Conservation (phyloP, 176 grass and related monocot genomes). For the Alloteropsis semialata region DNA sequence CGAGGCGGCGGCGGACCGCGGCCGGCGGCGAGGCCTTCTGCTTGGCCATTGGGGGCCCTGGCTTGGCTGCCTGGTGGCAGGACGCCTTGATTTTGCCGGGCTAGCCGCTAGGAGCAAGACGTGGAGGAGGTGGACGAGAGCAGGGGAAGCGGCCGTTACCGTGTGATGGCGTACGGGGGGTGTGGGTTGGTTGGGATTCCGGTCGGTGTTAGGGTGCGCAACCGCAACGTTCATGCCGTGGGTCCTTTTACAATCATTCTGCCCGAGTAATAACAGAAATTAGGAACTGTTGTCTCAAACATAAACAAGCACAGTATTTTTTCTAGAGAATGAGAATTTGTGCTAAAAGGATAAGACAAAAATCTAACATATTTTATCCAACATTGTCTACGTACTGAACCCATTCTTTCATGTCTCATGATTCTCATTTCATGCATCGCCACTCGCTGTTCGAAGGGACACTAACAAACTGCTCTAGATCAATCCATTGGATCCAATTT, state of each 20-base stretch:
- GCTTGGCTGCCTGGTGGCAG: not conserved
- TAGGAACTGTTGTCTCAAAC: not conserved
- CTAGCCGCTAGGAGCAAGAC: slow-evolving; percentile 4
- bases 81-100: not conserved
- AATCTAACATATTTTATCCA: no score
- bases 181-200: slow-evolving; percentile 4
- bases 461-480: no score
- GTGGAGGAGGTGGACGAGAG: slow-evolving; percentile 10
- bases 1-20: slow-evolving; percentile 32
- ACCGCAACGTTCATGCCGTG: not conserved
- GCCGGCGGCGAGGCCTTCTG: slow-evolving; percentile 25
- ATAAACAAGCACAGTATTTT: not conserved
- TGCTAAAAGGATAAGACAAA: no score
- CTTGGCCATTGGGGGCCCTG: slow-evolving; percentile 28
- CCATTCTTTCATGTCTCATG: no score
- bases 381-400: no score
- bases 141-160: slow-evolving; percentile 12
- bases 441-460: no score
- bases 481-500: no score
- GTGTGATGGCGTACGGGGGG: not conserved
- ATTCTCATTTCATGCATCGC: no score
- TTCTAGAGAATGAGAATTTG: no score
- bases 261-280: no score
- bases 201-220: slow-evolving; percentile 18
- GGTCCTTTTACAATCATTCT: not conserved